Evolutionary conservation across 352 stramenopile genomes (phyloP).

Genomic region (Globisporangium acanthophoron): DNA sequence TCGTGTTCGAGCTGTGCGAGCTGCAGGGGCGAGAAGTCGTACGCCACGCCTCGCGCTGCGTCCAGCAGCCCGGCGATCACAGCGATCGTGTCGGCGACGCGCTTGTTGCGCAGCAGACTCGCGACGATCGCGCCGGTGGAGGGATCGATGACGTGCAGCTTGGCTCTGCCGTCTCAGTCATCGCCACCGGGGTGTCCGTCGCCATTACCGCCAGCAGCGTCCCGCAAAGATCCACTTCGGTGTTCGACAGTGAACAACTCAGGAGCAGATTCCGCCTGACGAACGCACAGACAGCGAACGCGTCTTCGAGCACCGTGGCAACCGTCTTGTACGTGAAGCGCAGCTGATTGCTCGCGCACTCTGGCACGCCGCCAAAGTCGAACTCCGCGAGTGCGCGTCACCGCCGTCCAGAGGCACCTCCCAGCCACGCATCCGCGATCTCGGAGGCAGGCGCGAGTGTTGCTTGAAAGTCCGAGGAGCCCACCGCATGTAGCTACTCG

Average conservation of each 20-base stretch:
- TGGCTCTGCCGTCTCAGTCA: not conserved
- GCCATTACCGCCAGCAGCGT: not conserved
- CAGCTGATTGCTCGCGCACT: conserved; percentile 24
- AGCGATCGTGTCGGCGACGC: conserved; percentile 42
- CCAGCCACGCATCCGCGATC: conserved; percentile 45
- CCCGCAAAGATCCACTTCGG: not conserved
- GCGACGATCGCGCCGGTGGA: conserved; percentile 71
- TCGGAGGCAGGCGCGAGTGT: not conserved
- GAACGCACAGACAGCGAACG: conserved; percentile 39
- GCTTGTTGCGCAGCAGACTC: conserved; percentile 38
- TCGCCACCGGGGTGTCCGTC: not conserved
- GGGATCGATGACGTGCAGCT: conserved; percentile 56
- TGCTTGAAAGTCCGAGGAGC: too few species aligned
- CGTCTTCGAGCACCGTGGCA: conserved; percentile 50
- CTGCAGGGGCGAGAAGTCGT: conserved; percentile 54
- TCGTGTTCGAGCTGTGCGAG: conserved; percentile 27
- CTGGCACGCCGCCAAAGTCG: conserved; percentile 57
- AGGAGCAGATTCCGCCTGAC: conserved; percentile 26
- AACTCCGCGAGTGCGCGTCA: conserved; percentile 38
- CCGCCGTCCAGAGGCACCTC: conserved; percentile 2
- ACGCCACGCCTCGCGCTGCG: conserved; percentile 35
- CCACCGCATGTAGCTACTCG: not conserved
- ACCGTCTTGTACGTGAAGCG: conserved; percentile 54
- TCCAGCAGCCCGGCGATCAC: conserved; percentile 59
- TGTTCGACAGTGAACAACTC: not conserved